Base-by-base conservation (phyloP, 2,329 filamentous ascomycete genomes). In the Nigrograna mackinnonii region DNA sequence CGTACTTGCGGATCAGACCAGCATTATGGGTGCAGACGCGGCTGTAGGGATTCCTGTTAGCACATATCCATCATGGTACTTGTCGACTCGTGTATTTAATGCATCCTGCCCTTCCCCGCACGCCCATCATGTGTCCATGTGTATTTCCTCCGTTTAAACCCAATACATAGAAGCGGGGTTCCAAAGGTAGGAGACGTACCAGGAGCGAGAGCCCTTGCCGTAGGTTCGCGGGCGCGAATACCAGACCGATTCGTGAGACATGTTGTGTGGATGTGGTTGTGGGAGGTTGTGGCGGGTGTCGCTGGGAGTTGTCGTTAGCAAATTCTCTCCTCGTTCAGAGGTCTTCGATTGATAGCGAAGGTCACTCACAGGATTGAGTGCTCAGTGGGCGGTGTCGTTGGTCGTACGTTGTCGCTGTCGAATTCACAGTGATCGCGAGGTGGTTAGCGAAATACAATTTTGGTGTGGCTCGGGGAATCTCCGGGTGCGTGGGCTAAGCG, bases 1-100 rank as follows among this genome's bases (percentile, higher is more conserved):
- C 92, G 82, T 99, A 99, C 83, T 99, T 99, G 83, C 94, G 91
- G 85, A 99, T 96, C 66, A 99, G 86, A 95, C 94, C 94, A 71
- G 94, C 92, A 73, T 84, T 86, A 88, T 99, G 92, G 73, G 91
- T 90, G 89, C 85, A 89, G 72, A 88, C 85, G 71, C 85, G 86
- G 82, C 85, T 89, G 68, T 59, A 16, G n/a, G n/a, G n/a, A 28
- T 12, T 28, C 24, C 16, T 22, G 14, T 33, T 11, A 33, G 16
- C n/a, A n/a, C n/a, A n/a, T n/a, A n/a, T n/a, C n/a, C n/a, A n/a
- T n/a, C n/a, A n/a, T n/a, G n/a, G n/a, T n/a, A n/a, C n/a, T n/a
- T n/a, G n/a, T n/a, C n/a, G n/a, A n/a, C n/a, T n/a, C n/a, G n/a
- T n/a, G n/a, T n/a, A n/a, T n/a, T n/a, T n/a, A n/a, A n/a, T n/a